Evolutionary conservation across 2,329 filamentous ascomycete genomes (phyloP).

Genomic region (Fusarium multiceps): DNA sequence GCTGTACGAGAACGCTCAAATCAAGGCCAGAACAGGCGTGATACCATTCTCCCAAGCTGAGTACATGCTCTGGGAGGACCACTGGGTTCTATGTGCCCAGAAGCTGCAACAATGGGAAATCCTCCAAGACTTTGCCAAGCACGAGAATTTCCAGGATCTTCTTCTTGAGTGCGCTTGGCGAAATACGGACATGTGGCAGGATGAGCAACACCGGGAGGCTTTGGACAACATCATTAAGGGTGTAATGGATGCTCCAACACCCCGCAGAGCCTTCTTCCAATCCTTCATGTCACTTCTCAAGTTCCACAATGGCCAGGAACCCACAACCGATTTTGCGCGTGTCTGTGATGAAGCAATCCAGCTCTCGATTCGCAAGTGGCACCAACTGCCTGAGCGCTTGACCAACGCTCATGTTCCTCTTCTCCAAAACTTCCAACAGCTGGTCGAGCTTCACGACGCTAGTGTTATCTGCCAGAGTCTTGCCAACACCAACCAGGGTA

Average conservation of each 20-base stretch:
- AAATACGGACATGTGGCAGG: constrained; percentile 94
- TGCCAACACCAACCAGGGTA: constrained; percentile 81
- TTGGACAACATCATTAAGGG: constrained; percentile 95
- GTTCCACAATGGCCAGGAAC: constrained; percentile 89
- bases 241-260: constrained; percentile 96
- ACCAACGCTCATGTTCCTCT: constrained; percentile 96
- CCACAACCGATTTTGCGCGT: constrained; percentile 81
- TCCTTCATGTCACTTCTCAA: constrained; percentile 98
- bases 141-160: constrained; percentile 98
- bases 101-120: constrained; percentile 99
- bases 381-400: constrained; percentile 92
- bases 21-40: constrained; percentile 96
- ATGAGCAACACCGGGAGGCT: constrained; percentile 84
- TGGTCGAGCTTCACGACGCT: constrained; percentile 97
- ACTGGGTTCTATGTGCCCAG: constrained; percentile 97
- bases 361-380: constrained; percentile 97
- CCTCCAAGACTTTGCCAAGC: constrained; percentile 95
- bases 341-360: constrained; percentile 98
- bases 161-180: constrained; percentile 96
- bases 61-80: constrained; percentile 99
- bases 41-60: constrained; percentile 95
- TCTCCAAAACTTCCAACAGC: constrained; percentile 95
- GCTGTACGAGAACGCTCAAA: constrained; percentile 95
- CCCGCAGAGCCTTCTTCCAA: constrained; percentile 94
- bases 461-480: constrained; percentile 96